phyloP scores from a whole-genome alignment of 225 moss, liverwort and hornwort species.

The Asterella californica region DNA sequence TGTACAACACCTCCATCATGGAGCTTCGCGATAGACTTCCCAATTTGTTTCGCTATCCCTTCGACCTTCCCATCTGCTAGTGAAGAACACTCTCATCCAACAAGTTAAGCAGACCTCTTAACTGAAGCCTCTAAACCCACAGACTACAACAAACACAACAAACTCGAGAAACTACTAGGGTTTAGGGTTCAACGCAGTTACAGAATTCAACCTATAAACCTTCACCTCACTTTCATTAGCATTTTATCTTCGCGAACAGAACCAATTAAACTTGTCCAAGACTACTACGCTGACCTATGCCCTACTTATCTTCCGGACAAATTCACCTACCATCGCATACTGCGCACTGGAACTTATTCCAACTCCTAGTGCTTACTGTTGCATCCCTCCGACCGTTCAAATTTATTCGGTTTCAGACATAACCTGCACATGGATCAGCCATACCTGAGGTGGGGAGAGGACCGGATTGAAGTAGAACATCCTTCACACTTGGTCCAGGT shows the following conservation, averaged over 20 bases:
- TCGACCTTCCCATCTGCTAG: constrained; percentile 67
- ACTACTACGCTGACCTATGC: no score
- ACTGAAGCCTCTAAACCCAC: not conserved
- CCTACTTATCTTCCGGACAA: no score
- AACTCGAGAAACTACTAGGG: not conserved
- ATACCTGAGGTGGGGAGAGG: constrained; percentile 59
- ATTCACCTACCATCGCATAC: no score
- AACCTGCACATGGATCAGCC: not conserved
- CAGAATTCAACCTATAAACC: not conserved
- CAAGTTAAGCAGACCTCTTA: not conserved
- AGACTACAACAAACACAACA: no score
- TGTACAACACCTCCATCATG: constrained; percentile 91
- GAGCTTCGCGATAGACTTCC: constrained; percentile 67
- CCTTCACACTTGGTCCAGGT: constrained; percentile 70
- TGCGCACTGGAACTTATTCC: not conserved
- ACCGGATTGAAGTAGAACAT: constrained; percentile 62
- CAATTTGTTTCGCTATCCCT: constrained; percentile 72
- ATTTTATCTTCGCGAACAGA: no score
- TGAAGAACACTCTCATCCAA: not conserved
- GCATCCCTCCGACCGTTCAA: not conserved
- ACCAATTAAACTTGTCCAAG: no score
- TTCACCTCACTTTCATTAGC: no score
- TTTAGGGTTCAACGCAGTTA: not conserved
- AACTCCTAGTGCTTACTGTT: not conserved
- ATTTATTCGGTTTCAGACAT: not conserved